Evolutionary conservation across 495 filamentous ascomycete genomes (phyloP).

Genomic region (Trichodelitschia bisporula): DNA sequence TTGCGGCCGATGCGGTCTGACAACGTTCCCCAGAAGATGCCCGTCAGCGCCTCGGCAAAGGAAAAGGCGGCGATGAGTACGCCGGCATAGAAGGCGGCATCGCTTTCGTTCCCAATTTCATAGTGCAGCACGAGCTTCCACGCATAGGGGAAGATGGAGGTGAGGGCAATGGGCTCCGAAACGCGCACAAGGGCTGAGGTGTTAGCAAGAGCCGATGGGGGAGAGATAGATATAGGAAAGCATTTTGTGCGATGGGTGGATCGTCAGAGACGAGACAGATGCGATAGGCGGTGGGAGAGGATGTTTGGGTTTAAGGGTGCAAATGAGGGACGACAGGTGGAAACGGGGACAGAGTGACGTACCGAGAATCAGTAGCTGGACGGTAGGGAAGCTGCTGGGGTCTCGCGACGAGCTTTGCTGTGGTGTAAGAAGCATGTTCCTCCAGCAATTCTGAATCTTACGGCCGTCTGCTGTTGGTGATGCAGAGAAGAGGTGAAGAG

Average conservation of each 20-base stretch:
- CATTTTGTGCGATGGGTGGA: conserved; percentile 5
- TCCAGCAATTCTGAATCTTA: no score
- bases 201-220: conserved; percentile 1
- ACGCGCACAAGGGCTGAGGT: conserved; percentile 43
- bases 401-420: conserved; percentile 19
- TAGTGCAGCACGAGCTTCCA: conserved; percentile 61
- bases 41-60: conserved; percentile 54
- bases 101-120: conserved; percentile 34
- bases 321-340: not conserved
- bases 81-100: conserved; percentile 66
- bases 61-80: conserved; percentile 69
- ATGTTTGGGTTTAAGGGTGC: not conserved
- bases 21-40: conserved; percentile 64
- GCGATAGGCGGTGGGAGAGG: not conserved
- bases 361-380: conserved; percentile 61
- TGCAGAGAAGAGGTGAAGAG: no score
- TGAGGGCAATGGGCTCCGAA: conserved; percentile 72
- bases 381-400: conserved; percentile 40
- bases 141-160: conserved; percentile 71
- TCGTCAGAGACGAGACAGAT: conserved; percentile 15
- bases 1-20: conserved; percentile 70
- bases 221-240: not conserved
- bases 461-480: no score
- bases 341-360: conserved; percentile 7
- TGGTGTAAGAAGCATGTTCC: conserved; percentile 18